phyloP scores from a whole-genome alignment of 2,329 filamentous ascomycete species.

The Rutstroemia sp. region DNA sequence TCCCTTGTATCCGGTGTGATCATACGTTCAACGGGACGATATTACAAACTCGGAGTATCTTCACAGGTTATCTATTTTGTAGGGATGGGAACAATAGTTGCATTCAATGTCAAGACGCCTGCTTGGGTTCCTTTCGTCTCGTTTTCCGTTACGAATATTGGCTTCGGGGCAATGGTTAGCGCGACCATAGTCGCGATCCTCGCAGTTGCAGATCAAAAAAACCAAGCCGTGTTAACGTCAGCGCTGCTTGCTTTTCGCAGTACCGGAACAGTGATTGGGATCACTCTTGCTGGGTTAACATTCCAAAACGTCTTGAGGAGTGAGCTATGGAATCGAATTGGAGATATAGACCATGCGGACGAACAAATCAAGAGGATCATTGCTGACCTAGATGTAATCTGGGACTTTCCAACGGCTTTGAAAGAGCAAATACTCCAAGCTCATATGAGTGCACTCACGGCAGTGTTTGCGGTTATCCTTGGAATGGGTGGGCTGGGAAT shows the following conservation, averaged over 20 bases:
- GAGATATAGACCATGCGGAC: not conserved
- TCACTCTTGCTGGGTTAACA: conserved; percentile 32
- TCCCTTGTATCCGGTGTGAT: conserved; percentile 53
- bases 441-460: not conserved
- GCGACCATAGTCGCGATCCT: conserved; percentile 63
- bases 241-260: conserved; percentile 75
- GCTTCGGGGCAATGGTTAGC: conserved; percentile 55
- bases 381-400: not conserved
- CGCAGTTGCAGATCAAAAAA: conserved; percentile 55
- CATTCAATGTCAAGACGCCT: conserved; percentile 47
- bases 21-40: conserved; percentile 62
- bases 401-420: not conserved
- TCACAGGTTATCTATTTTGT: conserved; percentile 38
- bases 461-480: not conserved
- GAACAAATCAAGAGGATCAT: not conserved
- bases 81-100: conserved; percentile 42
- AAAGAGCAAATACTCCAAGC: not conserved
- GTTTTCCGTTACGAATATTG: conserved; percentile 41
- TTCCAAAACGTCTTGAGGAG: conserved; percentile 10
- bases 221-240: conserved; percentile 67
- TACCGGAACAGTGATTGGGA: conserved; percentile 60
- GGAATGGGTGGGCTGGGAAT: not conserved
- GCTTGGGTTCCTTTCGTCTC: conserved; percentile 43
- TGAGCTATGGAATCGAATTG: conserved; percentile 8
- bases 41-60: conserved; percentile 57